Evolutionary conservation across 495 filamentous ascomycete species (phyloP).

Genomic region (Hyaloscypha variabilis): DNA sequence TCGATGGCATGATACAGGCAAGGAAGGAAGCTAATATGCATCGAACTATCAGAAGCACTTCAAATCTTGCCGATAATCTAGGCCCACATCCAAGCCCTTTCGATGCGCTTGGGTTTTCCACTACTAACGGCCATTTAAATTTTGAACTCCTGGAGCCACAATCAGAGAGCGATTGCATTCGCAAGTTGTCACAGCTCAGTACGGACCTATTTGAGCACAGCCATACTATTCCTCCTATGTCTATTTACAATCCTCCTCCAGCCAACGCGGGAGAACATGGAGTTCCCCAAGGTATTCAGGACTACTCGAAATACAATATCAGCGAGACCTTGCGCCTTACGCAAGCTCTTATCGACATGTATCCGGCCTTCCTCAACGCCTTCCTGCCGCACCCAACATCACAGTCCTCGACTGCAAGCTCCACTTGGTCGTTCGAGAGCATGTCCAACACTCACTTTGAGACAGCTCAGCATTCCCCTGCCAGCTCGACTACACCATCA

Average conservation of each 20-base stretch:
- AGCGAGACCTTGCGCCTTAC: constrained; percentile 31
- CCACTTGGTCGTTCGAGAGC: constrained; percentile 9
- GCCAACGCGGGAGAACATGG: background rate
- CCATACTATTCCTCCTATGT: constrained; percentile 17
- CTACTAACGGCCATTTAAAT: background rate
- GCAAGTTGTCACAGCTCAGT: constrained; percentile 20
- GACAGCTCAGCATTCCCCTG: background rate
- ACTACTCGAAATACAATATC: constrained; percentile 7
- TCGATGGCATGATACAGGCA: background rate
- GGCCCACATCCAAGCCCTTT: background rate
- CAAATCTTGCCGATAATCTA: background rate
- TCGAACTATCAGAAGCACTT: background rate
- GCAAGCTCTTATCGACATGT: constrained; percentile 38
- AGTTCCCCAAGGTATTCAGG: background rate
- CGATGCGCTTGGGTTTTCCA: background rate
- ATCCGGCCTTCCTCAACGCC: constrained; percentile 26
- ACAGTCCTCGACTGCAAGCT: constrained; percentile 27
- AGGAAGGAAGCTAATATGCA: background rate
- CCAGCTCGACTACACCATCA: background rate
- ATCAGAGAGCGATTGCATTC: constrained; percentile 9
- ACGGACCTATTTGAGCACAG: constrained; percentile 21
- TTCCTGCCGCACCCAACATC: constrained; percentile 24
- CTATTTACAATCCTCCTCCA: constrained; percentile 11
- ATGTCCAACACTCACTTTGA: background rate
- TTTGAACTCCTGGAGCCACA: background rate